A percentile compares a stretch with the other conserved stretches of the same genome.
Evolutionary conservation across 768 basidiomycete species (phyloP).

Genomic region (Postia placenta): DNA sequence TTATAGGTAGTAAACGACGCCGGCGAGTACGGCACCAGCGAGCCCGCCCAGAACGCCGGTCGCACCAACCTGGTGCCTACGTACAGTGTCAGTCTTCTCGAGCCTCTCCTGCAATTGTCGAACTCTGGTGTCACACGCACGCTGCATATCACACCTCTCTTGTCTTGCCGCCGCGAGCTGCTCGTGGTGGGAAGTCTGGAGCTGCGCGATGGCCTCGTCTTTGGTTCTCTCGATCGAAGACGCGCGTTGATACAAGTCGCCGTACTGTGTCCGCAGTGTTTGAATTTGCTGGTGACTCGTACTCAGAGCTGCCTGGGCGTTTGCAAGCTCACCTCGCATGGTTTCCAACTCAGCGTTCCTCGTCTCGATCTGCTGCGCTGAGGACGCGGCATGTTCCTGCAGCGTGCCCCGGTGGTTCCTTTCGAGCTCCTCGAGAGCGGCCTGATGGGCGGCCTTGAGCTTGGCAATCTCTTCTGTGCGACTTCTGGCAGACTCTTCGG

Average conservation of each 20-base stretch:
- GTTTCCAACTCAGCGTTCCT: not conserved
- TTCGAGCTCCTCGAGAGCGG: constrained; percentile 1
- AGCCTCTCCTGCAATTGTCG: not conserved
- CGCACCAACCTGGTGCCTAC: not conserved
- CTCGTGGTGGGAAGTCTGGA: not conserved
- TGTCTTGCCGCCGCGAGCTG: not conserved
- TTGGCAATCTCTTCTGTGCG: not conserved
- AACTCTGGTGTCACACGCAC: not conserved
- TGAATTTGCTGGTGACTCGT: not conserved
- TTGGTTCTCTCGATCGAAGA: not conserved
- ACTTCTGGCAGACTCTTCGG: not conserved
- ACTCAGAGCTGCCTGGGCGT: constrained; percentile 1
- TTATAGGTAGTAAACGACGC: not conserved
- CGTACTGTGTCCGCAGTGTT: not conserved
- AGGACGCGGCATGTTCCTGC: not conserved
- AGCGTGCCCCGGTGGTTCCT: not conserved
- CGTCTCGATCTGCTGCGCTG: constrained; percentile 1
- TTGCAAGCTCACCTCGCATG: not conserved
- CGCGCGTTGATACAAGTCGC: not conserved
- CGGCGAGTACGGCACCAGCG: constrained; percentile 1
- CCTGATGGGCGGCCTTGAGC: not conserved
- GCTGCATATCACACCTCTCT: not conserved
- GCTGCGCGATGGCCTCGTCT: not conserved
- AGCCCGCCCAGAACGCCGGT: not conserved
- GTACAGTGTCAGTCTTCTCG: not conserved